Evolutionary conservation across 73 alveolate species (phyloP).

Genomic region (Paramecium octaurelia): DNA sequence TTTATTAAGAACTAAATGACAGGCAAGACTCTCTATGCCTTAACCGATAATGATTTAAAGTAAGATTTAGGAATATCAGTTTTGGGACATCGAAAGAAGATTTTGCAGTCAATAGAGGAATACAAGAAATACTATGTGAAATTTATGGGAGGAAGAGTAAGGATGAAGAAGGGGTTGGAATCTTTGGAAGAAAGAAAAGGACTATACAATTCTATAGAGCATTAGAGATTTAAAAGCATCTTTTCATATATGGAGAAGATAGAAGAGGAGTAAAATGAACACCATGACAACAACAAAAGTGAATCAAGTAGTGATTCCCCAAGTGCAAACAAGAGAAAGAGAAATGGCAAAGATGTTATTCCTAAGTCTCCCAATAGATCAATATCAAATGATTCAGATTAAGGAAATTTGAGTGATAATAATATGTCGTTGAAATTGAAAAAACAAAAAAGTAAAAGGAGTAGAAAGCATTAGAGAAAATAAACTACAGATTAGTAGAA

Average conservation of each 20-base stretch:
- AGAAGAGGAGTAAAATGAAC: not conserved
- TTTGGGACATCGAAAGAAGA: not conserved
- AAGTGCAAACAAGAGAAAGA: not conserved
- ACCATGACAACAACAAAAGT: not conserved
- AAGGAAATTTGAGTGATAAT: not conserved
- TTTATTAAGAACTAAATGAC: not conserved
- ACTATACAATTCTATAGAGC: not conserved
- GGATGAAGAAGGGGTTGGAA: not conserved
- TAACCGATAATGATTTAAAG: not conserved
- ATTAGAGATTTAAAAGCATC: not conserved
- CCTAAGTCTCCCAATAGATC: not conserved
- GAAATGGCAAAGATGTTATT: not conserved
- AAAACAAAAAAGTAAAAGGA: not conserved
- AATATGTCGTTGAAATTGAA: not conserved
- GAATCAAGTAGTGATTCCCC: not conserved
- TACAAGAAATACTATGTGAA: not conserved
- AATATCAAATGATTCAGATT: not conserved
- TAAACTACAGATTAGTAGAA: not conserved
- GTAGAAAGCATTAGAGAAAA: not conserved
- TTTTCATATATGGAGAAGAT: slow-evolving; percentile 32
- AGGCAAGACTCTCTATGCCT: not conserved
- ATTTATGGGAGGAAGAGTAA: not conserved
- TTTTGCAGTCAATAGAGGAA: not conserved
- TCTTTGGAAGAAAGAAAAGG: not conserved
- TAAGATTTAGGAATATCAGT: not conserved